A percentile compares a stretch with the other conserved stretches of the same genome.
These are phyloP conservation scores for Nemania sp. DNA, from an alignment of 2,329 filamentous ascomycete species.

Conservation along the genomic window DNA sequence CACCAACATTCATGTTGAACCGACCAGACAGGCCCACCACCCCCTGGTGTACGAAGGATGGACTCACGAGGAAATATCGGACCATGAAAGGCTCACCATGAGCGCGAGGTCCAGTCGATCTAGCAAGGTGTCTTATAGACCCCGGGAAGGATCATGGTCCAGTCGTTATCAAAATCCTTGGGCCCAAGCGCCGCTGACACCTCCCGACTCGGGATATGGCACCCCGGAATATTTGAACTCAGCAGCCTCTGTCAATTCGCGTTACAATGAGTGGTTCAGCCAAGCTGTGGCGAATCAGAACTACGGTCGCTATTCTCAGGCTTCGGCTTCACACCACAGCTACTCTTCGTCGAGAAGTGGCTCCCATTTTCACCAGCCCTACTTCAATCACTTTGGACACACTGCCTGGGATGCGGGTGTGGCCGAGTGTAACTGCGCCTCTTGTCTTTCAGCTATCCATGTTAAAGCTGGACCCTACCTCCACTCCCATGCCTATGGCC, in stretches of 20 bases:
- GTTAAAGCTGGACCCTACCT: conserved; percentile 55
- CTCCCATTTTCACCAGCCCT: conserved; percentile 48
- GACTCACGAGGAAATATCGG: conserved; percentile 59
- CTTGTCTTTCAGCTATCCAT: conserved; percentile 49
- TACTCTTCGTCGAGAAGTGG: conserved; percentile 45
- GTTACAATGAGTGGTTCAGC: conserved; percentile 63
- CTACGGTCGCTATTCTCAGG: conserved; percentile 49
- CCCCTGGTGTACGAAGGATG: conserved; percentile 49
- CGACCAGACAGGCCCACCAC: conserved; percentile 38
- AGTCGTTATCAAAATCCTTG: conserved; percentile 48
- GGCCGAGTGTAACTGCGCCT: conserved; percentile 55
- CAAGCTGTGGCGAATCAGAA: conserved; percentile 42
- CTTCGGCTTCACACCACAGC: conserved; percentile 44
- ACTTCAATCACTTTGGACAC: conserved; percentile 56
- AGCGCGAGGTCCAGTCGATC: conserved; percentile 45
- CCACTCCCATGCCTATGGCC: conserved; percentile 53
- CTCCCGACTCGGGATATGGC: conserved; percentile 65
- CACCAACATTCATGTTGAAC: conserved; percentile 53
- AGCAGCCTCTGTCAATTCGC: conserved; percentile 57
- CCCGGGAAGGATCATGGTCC: conserved; percentile 51
- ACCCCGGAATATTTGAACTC: conserved; percentile 64
- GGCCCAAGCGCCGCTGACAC: conserved; percentile 56
- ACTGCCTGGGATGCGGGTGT: conserved; percentile 56
- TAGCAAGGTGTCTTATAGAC: conserved; percentile 44
- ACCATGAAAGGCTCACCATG: conserved; percentile 55